These are phyloP conservation scores for Polyporus arcularius DNA, from an alignment of 768 basidiomycete species.

Conservation along the genomic window DNA sequence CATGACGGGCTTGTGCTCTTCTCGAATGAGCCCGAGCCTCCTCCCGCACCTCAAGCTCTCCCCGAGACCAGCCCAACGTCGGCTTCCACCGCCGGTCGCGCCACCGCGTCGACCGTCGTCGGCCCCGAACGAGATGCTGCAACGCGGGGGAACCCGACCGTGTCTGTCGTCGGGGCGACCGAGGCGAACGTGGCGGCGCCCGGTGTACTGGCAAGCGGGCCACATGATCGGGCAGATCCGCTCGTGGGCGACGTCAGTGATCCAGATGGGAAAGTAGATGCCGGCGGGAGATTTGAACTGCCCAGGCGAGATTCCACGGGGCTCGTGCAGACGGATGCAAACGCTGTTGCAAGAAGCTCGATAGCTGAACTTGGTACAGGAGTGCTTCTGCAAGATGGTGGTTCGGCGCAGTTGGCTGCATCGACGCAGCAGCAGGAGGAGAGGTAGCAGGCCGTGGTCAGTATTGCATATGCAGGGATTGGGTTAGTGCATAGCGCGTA, in stretches of 20 bases:
- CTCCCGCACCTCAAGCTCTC: too few species aligned
- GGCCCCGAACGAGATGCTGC: too few species aligned
- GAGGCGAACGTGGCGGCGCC: too few species aligned
- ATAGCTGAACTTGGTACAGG: neutral
- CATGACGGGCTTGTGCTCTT: conserved; percentile 49
- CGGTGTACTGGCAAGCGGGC: neutral
- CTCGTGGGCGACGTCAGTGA: conserved; percentile 8
- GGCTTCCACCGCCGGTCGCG: too few species aligned
- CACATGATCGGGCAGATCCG: conserved; percentile 7
- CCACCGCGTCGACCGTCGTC: too few species aligned
- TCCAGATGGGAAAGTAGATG: conserved; percentile 3
- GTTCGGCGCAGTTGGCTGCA: neutral
- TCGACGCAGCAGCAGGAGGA: neutral
- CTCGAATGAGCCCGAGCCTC: conserved; percentile 20
- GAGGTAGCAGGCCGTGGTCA: neutral
- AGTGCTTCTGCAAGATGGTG: neutral
- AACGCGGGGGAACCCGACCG: too few species aligned
- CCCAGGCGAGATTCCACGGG: neutral
- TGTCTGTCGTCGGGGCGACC: too few species aligned
- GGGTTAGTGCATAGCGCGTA: neutral
- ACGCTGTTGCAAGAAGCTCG: too few species aligned
- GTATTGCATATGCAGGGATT: neutral
- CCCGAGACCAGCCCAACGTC: too few species aligned
- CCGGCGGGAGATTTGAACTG: neutral
- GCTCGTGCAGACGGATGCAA: neutral